These are phyloP conservation scores for Leonotis leonurus DNA, from an alignment of 257 asterid genomes.

Conservation along the genomic window DNA sequence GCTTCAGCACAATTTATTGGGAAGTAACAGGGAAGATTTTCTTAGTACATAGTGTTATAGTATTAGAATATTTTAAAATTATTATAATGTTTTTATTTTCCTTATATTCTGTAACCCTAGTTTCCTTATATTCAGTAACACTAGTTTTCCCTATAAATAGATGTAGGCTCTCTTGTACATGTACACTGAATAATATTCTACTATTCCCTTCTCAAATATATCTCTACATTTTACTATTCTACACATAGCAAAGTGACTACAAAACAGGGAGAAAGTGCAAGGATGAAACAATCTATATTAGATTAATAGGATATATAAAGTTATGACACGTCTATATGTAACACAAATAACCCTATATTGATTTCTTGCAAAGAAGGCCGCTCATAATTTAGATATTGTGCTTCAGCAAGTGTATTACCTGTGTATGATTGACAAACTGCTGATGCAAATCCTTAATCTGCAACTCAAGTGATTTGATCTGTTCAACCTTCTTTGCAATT, in stretches of 20 bases:
- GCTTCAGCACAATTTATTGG: not conserved
- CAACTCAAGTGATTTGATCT: constrained; percentile 40
- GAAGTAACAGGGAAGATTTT: too few species aligned
- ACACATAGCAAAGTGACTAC: not conserved
- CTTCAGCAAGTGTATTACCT: constrained; percentile 39
- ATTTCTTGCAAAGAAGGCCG: not conserved
- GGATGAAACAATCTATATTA: not conserved
- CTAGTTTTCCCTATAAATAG: too few species aligned
- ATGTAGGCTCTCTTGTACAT: too few species aligned
- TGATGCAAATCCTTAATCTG: constrained; percentile 62
- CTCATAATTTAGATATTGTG: constrained; percentile 11
- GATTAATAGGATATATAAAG: not conserved
- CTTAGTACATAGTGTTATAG: too few species aligned
- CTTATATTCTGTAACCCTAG: too few species aligned
- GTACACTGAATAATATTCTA: too few species aligned
- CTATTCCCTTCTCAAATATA: too few species aligned
- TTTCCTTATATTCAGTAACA: too few species aligned
- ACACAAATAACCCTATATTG: not conserved
- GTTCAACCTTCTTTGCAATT: constrained; percentile 34
- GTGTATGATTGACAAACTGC: constrained; percentile 60
- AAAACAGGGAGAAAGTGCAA: not conserved
- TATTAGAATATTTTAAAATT: too few species aligned
- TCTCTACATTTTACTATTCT: too few species aligned
- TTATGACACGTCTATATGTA: not conserved
- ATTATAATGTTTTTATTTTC: too few species aligned